Conservation (phyloP, 1,284 basidiomycete genomes). For the Papiliotrema laurentii region DNA sequence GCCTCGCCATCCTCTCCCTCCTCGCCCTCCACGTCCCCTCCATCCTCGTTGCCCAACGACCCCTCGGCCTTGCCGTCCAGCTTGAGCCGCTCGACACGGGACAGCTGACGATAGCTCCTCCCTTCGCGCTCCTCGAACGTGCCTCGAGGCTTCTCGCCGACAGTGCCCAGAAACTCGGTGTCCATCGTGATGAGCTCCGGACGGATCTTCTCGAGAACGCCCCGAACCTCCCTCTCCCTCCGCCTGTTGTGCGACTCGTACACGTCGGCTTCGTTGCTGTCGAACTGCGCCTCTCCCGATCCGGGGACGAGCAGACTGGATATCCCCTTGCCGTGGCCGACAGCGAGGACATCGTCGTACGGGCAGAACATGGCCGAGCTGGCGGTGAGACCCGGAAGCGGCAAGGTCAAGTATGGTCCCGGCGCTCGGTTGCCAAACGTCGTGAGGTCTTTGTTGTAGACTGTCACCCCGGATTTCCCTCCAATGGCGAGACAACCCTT, state of each 20-base stretch:
- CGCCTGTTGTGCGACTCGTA: slow-evolving; percentile 80
- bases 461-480: slow-evolving; percentile 74
- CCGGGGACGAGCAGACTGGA: slow-evolving; percentile 86
- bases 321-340: slow-evolving; percentile 66
- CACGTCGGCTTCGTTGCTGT: slow-evolving; percentile 88
- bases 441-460: slow-evolving; percentile 49
- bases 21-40: slow-evolving; percentile 42
- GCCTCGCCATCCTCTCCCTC: slow-evolving; percentile 40
- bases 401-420: slow-evolving; percentile 70
- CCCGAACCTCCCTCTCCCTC: slow-evolving; percentile 86
- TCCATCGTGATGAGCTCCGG: slow-evolving; percentile 91
- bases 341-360: slow-evolving; percentile 85
- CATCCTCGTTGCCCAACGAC: slow-evolving; percentile 34
- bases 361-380: slow-evolving; percentile 70
- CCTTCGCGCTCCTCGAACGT: slow-evolving; percentile 53
- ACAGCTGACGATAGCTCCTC: slow-evolving; percentile 64
- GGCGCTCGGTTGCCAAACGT: slow-evolving; percentile 48
- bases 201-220: slow-evolving; percentile 90
- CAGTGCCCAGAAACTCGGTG: slow-evolving; percentile 71
- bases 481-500: slow-evolving; percentile 79
- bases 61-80: slow-evolving; percentile 64
- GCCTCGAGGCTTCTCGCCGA: slow-evolving; percentile 58
- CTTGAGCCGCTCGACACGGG: slow-evolving; percentile 67
- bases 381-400: slow-evolving; percentile 61
- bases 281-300: slow-evolving; percentile 90